Evolutionary conservation across 345 rosid genomes (phyloP), one percentile per base, ranked within the genome.

Genomic region (Passiflora organensis): DNA sequence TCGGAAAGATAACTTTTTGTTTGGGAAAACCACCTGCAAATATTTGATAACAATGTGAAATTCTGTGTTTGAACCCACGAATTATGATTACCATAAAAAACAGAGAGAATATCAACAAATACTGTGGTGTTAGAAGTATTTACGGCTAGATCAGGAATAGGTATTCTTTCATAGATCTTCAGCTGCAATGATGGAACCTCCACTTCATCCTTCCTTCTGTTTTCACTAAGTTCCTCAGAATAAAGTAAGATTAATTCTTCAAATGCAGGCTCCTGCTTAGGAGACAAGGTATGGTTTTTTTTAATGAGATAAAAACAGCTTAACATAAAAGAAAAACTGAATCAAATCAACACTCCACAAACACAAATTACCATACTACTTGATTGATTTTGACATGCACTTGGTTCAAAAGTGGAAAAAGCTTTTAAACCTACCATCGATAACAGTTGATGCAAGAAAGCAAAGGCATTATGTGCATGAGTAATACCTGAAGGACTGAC

Each of bases 111-210:
- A n/a, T 28, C 34, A 61, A 70, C 69, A 67, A 54, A 67, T 63
- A 66, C 50, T 34, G 59, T 38, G 53, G 54, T 32, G 60, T 68
- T 44, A 69, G 51, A 66, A 63, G 64, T 65, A 72, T 74, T 78
- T 77, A 91, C 98, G 41, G 88, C 80, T 61, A 91, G 78, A 71
- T 91, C 98, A n/a, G 98, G 98, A 71, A 91, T 85, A 28, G 98
- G 95, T 60, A 91, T 91, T 62, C 62, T 75, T 79, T 87, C 80
- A 59, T 83, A 91, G 66, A 87, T 91, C 76, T 91, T 85, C 56
- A 91, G 65, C 49, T 76, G 85, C 76, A 91, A 72, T 16, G 87
- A 73, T 62, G 82, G 84, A 66, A 72, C 72, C 51, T 76, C 80
- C 49, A 66, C 76, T 67, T 70, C 67, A 72, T 72, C 67, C 32